phyloP scores from a whole-genome alignment of 306 rosid species.

The Pterocarpus macrocarpus region DNA sequence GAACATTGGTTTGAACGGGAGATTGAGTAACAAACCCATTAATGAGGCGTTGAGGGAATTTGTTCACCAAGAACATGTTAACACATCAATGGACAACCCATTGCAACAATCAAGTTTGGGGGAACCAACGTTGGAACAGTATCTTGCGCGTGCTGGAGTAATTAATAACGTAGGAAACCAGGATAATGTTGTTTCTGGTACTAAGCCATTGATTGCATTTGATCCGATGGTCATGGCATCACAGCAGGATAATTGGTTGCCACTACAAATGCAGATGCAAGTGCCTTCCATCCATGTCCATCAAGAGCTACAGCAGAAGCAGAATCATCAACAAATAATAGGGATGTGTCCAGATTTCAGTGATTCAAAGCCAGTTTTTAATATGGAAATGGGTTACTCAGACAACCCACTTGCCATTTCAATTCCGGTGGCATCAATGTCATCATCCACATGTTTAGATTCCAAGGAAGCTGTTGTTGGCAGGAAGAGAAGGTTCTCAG shows the following conservation, averaged over 20 bases:
- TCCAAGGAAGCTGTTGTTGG: slow-evolving; percentile 40
- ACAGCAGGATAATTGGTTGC: slow-evolving; percentile 56
- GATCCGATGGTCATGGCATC: slow-evolving; percentile 53
- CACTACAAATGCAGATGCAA: slow-evolving; percentile 55
- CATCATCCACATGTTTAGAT: slow-evolving; percentile 49
- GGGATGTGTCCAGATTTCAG: slow-evolving; percentile 17
- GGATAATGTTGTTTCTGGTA: slow-evolving; percentile 5
- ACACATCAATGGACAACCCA: slow-evolving; percentile 5
- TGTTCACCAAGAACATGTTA: slow-evolving; percentile 39
- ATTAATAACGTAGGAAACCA: slow-evolving; percentile 17
- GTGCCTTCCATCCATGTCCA: slow-evolving; percentile 22
- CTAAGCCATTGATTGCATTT: slow-evolving; percentile 34
- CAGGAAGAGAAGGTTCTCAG: slow-evolving; percentile 46
- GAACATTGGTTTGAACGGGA: slow-evolving; percentile 45
- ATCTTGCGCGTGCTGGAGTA: slow-evolving; percentile 40
- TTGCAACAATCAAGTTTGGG: slow-evolving; percentile 43
- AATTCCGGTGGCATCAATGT: slow-evolving; percentile 30
- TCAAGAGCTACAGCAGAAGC: slow-evolving; percentile 11
- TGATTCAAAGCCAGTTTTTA: slow-evolving; percentile 44
- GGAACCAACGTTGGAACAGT: slow-evolving; percentile 44
- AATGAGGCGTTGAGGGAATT: slow-evolving; percentile 46
- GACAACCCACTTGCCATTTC: slow-evolving; percentile 51
- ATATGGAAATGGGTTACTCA: slow-evolving; percentile 50
- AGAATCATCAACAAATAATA: slow-evolving; percentile 19
- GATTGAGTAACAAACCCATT: slow-evolving; percentile 40